Evolutionary conservation across 2,329 filamentous ascomycete species (phyloP).

Genomic region (Aspergillus terreus): DNA sequence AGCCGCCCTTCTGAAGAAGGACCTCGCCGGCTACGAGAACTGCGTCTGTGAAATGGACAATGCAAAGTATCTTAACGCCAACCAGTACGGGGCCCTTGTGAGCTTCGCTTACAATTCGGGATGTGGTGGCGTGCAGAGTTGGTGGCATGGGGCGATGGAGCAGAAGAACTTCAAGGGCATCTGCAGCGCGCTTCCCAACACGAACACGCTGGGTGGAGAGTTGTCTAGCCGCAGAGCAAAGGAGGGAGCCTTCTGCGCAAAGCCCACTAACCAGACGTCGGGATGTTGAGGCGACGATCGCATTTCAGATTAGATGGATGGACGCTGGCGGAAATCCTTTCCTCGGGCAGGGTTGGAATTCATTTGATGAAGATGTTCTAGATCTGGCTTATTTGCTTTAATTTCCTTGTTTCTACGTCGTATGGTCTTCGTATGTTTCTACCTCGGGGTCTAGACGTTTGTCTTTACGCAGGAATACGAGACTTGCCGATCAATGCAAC

Average conservation of each 20-base stretch:
- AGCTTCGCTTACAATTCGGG: slow-evolving; percentile 6
- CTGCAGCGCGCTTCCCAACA: neutral
- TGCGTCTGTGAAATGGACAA: slow-evolving; percentile 1
- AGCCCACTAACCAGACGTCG: slow-evolving; percentile 1
- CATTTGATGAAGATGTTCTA: neutral
- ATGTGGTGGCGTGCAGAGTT: neutral
- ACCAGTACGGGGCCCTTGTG: slow-evolving; percentile 6
- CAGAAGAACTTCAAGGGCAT: slow-evolving; percentile 4
- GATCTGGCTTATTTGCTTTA: neutral
- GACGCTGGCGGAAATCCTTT: neutral
- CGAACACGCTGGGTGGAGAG: slow-evolving; percentile 1
- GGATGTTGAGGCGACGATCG: neutral
- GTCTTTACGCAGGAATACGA: neutral
- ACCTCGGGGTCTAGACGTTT: no score
- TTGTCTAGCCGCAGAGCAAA: neutral
- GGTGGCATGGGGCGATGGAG: slow-evolving; percentile 4
- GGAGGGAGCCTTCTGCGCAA: slow-evolving; percentile 1
- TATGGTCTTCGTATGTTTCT: no score
- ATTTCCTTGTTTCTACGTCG: neutral
- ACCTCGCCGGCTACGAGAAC: slow-evolving; percentile 1
- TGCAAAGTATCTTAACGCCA: slow-evolving; percentile 6
- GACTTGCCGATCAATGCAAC: neutral
- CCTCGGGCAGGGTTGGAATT: neutral
- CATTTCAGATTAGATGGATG: neutral
- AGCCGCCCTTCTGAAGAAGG: slow-evolving; percentile 1